Evolutionary conservation across 2,329 filamentous ascomycete genomes (phyloP).

Genomic region (Incumbomyces delicatus): DNA sequence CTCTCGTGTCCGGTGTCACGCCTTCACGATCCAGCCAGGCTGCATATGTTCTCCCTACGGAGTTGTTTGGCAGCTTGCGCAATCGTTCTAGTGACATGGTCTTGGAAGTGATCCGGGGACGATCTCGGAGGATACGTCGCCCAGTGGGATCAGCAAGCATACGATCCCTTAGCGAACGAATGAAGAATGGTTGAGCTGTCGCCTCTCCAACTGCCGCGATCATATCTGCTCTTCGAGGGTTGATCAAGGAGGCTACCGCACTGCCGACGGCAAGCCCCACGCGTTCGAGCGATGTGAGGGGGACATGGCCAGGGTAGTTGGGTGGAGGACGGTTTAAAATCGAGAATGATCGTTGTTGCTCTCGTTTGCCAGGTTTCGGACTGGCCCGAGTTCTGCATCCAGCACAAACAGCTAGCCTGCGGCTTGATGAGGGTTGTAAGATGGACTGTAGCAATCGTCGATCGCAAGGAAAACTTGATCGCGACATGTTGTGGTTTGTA

Average conservation of each 20-base stretch:
- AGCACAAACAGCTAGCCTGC: too few species aligned
- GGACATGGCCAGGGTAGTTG: constrained; percentile 87
- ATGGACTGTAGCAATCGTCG: constrained; percentile 3
- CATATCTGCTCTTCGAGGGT: constrained; percentile 77
- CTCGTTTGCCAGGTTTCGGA: background rate
- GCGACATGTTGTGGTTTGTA: background rate
- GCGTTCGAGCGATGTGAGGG: constrained; percentile 69
- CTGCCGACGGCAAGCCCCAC: constrained; percentile 57
- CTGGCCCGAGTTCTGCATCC: too few species aligned
- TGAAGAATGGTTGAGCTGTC: constrained; percentile 90
- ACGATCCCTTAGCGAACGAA: constrained; percentile 77
- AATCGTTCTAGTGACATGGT: constrained; percentile 60
- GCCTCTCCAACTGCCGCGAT: constrained; percentile 91
- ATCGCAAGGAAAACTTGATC: background rate
- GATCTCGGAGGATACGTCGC: constrained; percentile 79
- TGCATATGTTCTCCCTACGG: constrained; percentile 73
- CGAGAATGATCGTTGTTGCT: constrained; percentile 50
- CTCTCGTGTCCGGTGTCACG: constrained; percentile 82
- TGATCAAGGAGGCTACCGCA: constrained; percentile 51
- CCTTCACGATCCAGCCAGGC: constrained; percentile 90
- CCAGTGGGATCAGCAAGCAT: constrained; percentile 82
- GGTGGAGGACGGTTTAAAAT: constrained; percentile 74
- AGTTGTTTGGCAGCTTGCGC: constrained; percentile 60
- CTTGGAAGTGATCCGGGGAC: constrained; percentile 74
- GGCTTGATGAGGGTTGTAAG: background rate